Conservation (phyloP, 2,329 filamentous ascomycete genomes). For the Monosporascus sp. region DNA sequence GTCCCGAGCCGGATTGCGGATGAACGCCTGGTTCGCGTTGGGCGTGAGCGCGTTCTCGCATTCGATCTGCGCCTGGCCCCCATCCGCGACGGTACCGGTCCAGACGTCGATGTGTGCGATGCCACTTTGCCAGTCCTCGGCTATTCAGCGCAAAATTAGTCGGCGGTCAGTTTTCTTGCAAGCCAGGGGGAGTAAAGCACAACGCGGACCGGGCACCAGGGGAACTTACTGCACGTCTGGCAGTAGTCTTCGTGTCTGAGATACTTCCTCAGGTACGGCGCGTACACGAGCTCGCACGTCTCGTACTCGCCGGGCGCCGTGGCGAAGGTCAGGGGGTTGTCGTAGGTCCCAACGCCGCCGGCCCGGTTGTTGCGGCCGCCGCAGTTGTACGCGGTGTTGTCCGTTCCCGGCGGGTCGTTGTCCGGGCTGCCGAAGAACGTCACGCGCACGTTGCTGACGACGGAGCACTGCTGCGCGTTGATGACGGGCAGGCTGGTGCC, state of each 20-base stretch:
- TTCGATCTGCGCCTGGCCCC: constrained; percentile 26
- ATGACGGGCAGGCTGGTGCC: neutral
- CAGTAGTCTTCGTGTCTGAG: constrained; percentile 25
- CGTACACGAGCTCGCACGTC: constrained; percentile 38
- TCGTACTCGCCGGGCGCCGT: constrained; percentile 33
- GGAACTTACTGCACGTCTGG: constrained; percentile 16
- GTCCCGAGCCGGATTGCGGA: constrained; percentile 23
- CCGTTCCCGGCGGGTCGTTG: constrained; percentile 30
- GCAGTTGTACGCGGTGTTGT: constrained; percentile 30
- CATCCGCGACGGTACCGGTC: constrained; percentile 28
- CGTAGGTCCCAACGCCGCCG: constrained; percentile 36
- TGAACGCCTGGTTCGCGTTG: constrained; percentile 18
- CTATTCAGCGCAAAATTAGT: neutral
- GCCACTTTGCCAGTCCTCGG: constrained; percentile 17
- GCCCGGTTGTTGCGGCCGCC: constrained; percentile 27
- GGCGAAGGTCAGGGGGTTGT: constrained; percentile 37
- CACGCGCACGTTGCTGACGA: constrained; percentile 20
- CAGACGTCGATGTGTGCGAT: constrained; percentile 32
- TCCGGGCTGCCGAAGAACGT: constrained; percentile 37
- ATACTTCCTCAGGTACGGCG: constrained; percentile 39
- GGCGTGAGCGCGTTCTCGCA: constrained; percentile 32
- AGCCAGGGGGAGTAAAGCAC: neutral
- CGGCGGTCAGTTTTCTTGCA: neutral
- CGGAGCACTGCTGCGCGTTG: constrained; percentile 11
- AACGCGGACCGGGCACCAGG: neutral